Base-by-base conservation (phyloP, 2,329 filamentous ascomycete genomes). In the Herpomyces periplanetae region DNA sequence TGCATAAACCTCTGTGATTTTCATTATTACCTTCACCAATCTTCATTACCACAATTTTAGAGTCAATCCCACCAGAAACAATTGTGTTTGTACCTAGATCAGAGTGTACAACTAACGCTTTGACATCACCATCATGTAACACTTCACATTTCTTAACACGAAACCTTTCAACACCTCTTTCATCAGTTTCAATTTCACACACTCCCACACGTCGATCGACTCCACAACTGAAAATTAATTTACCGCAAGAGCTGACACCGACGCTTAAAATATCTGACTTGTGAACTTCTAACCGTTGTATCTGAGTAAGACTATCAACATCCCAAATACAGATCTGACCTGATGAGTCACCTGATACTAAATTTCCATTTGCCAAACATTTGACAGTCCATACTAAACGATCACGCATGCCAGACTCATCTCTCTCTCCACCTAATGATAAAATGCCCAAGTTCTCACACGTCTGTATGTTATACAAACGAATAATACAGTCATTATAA, bases 81-180 rank as follows among this genome's bases (percentile, higher is more conserved):
- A 18, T 16, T 23, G 30, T 43, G 28, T 42, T 39, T 27, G 26
- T 24, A 22, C 5, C 10, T 21, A 19, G 17, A 19, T 13, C 19
- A 10, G 4, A 8, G 11, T 15, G 13, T 13, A 17, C 10, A 13
- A 23, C 20, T 13, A 17, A 5, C 10, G 69, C 55, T 42, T 91
- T 91, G 30, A 91, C 71, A 41, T 96, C 80, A 36, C 91, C 73
- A 17, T 62, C 56, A 34, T 96, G 80, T 33, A 75, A 73, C n/a
- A n/a, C n/a, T n/a, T n/a, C n/a, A n/a, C n/a, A n/a, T n/a, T 32
- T 69, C 51, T 27, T 66, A 52, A 33, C 85, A 69, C 37, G 57
- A 64, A n/a, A 68, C 49, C 36, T 80, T 75, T 23, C 53, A 53
- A 80, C 80, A 96, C 32, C 60, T 53, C 27, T 35, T 38, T 20